A percentile compares a stretch with the other conserved stretches of the same genome.
phyloP scores from a whole-genome alignment of 2,329 filamentous ascomycete genomes.

The Aspergillaceae sp. region DNA sequence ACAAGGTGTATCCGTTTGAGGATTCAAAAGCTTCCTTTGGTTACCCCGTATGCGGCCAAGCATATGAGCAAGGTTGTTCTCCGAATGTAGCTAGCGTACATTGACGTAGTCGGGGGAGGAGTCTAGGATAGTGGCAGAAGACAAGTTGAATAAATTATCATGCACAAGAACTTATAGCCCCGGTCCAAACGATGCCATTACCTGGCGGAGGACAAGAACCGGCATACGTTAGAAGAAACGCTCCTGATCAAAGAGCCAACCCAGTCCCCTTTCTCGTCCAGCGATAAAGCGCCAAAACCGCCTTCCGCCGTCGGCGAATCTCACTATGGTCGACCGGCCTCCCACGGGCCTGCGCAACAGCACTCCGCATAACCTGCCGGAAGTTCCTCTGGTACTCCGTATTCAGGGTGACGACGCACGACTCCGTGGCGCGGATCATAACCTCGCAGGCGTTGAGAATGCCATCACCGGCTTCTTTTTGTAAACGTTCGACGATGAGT shows the following conservation, averaged over 20 bases:
- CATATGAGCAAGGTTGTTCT: no score
- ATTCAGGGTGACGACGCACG: conserved; percentile 82
- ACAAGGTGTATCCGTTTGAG: no score
- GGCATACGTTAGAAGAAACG: no score
- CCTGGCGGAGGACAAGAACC: no score
- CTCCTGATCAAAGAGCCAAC: conserved; percentile 46
- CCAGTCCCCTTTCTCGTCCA: conserved; percentile 90
- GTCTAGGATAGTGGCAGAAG: no score
- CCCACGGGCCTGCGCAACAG: conserved; percentile 76
- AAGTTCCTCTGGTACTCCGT: conserved; percentile 96
- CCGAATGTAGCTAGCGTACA: no score
- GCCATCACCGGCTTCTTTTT: conserved; percentile 73
- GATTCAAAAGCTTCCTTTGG: no score
- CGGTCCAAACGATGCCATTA: no score
- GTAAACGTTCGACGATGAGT: conserved; percentile 80
- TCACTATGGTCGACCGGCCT: conserved; percentile 77
- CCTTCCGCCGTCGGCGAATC: conserved; percentile 72
- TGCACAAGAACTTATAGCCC: no score
- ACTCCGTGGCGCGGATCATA: conserved; percentile 84
- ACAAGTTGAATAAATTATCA: no score
- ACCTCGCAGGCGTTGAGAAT: conserved; percentile 86
- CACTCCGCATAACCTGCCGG: conserved; percentile 88
- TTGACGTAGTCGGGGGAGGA: no score
- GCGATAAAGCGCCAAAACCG: conserved; percentile 75
- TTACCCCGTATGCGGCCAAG: no score